Conservation (phyloP, 768 basidiomycete genomes). For the Mycena pura region DNA sequence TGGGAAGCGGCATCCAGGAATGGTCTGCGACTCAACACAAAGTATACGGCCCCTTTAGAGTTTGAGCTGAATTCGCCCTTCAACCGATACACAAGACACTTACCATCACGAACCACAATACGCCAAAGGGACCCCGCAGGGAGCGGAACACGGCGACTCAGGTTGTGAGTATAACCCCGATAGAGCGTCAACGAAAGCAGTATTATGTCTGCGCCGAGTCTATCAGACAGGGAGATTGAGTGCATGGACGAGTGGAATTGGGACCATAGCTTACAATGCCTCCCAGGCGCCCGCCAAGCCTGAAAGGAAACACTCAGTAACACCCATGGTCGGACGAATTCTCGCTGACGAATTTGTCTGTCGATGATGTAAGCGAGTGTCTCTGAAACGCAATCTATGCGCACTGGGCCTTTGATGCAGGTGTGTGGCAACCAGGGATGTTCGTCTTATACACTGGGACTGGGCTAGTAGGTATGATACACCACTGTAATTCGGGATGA, state of each 20-base stretch:
- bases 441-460: not conserved
- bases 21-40: not conserved
- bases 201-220: not conserved
- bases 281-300: not conserved
- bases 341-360: no score
- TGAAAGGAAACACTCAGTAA: not conserved
- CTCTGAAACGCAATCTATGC: no score
- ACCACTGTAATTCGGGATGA: no score
- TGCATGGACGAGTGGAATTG: not conserved
- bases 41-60: not conserved
- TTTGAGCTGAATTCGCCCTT: no score
- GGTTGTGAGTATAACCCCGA: not conserved
- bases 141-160: not conserved
- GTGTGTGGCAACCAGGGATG: not conserved
- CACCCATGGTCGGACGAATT: no score
- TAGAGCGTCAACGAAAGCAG: not conserved
- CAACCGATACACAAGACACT: no score
- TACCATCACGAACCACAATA: not conserved
- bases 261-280: not conserved
- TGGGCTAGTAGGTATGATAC: not conserved
- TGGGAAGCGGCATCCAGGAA: not conserved
- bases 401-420: not conserved
- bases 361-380: no score
- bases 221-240: not conserved
- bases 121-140: not conserved